A percentile compares a stretch with the other conserved stretches of the same genome.
Evolutionary conservation across 306 rosid genomes (phyloP).

Genomic region (Coriaria nepalensis): DNA sequence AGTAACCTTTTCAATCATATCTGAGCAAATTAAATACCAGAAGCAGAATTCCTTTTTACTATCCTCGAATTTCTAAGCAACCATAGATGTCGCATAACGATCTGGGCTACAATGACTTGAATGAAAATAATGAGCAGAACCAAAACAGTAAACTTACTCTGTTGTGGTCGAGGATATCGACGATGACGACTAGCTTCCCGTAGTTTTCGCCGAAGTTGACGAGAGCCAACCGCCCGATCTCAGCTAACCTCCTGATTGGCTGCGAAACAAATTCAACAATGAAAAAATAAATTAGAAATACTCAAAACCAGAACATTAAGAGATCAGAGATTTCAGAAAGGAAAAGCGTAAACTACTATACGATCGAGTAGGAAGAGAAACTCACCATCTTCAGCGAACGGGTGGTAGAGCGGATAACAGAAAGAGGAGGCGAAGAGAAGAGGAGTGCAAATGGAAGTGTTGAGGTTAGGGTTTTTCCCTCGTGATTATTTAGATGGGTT

Average conservation of each 20-base stretch:
- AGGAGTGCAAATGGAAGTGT: too few species aligned
- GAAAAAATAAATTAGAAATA: neutral
- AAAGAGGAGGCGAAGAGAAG: too few species aligned
- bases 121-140: neutral
- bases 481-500: too few species aligned
- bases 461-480: too few species aligned
- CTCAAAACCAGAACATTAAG: neutral
- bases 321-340: neutral
- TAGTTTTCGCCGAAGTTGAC: constrained; percentile 83
- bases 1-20: too few species aligned
- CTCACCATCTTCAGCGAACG: constrained; percentile 33
- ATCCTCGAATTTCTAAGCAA: neutral
- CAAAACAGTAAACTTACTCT: constrained; percentile 21
- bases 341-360: neutral
- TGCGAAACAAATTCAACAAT: constrained; percentile 5
- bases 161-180: constrained; percentile 85
- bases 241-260: constrained; percentile 92
- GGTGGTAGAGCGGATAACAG: too few species aligned
- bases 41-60: neutral
- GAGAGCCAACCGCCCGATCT: constrained; percentile 90
- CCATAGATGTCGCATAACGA: neutral
- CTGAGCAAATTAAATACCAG: too few species aligned
- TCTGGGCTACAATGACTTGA: neutral
- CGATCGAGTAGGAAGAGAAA: neutral
- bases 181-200: constrained; percentile 86